Conservation (phyloP, 768 basidiomycete species). For the Kwoniella dendrophila region DNA sequence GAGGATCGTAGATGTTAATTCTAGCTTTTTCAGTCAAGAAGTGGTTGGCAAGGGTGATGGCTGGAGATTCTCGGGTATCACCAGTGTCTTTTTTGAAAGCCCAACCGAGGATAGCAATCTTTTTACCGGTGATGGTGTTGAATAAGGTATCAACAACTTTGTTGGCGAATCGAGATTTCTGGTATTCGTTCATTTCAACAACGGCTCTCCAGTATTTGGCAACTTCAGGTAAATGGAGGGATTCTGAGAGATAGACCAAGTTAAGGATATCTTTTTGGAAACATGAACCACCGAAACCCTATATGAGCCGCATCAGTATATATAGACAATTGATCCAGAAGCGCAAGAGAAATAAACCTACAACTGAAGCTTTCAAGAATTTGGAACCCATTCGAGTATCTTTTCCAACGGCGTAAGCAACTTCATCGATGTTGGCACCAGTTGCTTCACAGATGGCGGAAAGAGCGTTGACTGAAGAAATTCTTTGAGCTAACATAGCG, state of each 20-base stretch:
- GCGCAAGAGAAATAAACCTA: conserved; percentile 17
- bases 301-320: neutral
- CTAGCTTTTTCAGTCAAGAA: conserved; percentile 87
- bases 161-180: conserved; percentile 93
- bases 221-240: conserved; percentile 90
- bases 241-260: conserved; percentile 94
- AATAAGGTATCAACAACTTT: conserved; percentile 95
- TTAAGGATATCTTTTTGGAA: conserved; percentile 99
- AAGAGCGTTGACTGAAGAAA: conserved; percentile 96
- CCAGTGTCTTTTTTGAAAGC: conserved; percentile 99
- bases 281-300: conserved; percentile 94
- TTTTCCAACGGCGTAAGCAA: conserved; percentile 87
- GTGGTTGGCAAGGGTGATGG: conserved; percentile 90
- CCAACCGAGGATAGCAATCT: conserved; percentile 94
- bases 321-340: neutral
- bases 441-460: conserved; percentile 99
- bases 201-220: conserved; percentile 93
- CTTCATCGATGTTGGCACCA: conserved; percentile 97
- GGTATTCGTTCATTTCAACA: conserved; percentile 97
- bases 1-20: conserved; percentile 88
- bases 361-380: conserved; percentile 72
- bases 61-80: conserved; percentile 95
- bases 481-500: conserved; percentile 98
- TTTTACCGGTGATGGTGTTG: conserved; percentile 73
- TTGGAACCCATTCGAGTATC: conserved; percentile 91